These are phyloP conservation scores for Mycena vulgaris DNA, from an alignment of 768 basidiomycete genomes.

Conservation along the genomic window DNA sequence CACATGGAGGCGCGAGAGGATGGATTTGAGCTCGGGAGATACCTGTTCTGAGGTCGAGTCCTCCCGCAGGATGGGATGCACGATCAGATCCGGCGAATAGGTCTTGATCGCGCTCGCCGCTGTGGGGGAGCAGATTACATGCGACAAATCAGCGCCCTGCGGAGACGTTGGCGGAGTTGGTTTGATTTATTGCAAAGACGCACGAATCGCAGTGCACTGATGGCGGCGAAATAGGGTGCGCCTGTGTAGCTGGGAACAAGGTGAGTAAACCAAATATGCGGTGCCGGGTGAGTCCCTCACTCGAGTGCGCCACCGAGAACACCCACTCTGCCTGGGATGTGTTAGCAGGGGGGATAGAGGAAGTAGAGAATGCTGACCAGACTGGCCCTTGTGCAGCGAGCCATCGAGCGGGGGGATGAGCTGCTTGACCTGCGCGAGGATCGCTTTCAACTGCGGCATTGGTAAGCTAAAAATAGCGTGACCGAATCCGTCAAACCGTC, in stretches of 20 bases:
- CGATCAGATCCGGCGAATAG: constrained; percentile 97
- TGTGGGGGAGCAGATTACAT: constrained; percentile 96
- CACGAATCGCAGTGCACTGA: constrained; percentile 91
- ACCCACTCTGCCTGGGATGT: constrained; percentile 83
- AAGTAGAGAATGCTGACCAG: constrained; percentile 64
- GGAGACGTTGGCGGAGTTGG: neutral
- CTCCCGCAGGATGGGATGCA: constrained; percentile 90
- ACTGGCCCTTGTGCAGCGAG: constrained; percentile 95
- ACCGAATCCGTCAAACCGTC: neutral
- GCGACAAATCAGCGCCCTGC: constrained; percentile 94
- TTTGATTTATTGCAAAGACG: constrained; percentile 39
- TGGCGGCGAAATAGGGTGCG: constrained; percentile 96
- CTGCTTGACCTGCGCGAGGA: constrained; percentile 81
- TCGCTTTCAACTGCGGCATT: constrained; percentile 48
- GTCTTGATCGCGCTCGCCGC: constrained; percentile 96
- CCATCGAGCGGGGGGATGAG: constrained; percentile 94
- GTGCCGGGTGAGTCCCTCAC: constrained; percentile 62
- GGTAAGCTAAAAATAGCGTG: constrained; percentile 9
- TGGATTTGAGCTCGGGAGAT: constrained; percentile 67
- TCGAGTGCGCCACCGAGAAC: constrained; percentile 95
- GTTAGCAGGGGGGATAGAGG: constrained; percentile 15
- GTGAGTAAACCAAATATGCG: neutral
- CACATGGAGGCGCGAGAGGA: constrained; percentile 91
- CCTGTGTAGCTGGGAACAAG: constrained; percentile 84
- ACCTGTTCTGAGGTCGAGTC: constrained; percentile 71